Percentiles rank a stretch among this genome's conserved stretches.
Conservation (phyloP, 768 basidiomycete genomes). For the Pulveroboletus ravenelii region DNA sequence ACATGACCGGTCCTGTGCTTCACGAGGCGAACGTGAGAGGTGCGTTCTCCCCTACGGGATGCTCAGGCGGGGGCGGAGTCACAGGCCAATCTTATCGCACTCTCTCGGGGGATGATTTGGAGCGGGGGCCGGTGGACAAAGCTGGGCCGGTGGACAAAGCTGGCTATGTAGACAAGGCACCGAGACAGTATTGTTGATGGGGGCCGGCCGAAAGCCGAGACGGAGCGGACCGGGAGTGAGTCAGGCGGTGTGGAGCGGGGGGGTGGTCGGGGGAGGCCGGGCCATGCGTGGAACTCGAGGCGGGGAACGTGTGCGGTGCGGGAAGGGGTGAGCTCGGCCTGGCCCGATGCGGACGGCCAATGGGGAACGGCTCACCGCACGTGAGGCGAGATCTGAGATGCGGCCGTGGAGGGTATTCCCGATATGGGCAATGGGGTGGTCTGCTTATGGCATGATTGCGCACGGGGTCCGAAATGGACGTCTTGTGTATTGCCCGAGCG, state of each 20-base stretch:
- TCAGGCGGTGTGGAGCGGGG: conserved; percentile 9
- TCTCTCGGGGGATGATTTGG: conserved; percentile 12
- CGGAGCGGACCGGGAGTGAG: not conserved
- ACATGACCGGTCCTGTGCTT: no score
- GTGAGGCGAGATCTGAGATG: conserved; percentile 31
- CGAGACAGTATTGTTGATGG: conserved; percentile 13
- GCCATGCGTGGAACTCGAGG: conserved; percentile 29
- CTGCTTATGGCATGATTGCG: conserved; percentile 29
- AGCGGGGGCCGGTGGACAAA: conserved; percentile 5
- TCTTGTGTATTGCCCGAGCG: conserved; percentile 20
- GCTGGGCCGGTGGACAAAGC: not conserved
- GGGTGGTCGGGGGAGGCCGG: not conserved
- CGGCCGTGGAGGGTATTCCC: conserved; percentile 6
- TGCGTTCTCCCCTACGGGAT: not conserved
- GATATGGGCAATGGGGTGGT: conserved; percentile 12
- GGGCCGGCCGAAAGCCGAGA: conserved; percentile 4
- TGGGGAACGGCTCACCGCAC: conserved; percentile 16
- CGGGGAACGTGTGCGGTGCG: conserved; percentile 24
- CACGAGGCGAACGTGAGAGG: not conserved
- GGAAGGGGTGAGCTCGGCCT: conserved; percentile 2
- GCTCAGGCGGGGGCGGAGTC: no score
- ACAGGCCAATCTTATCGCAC: conserved; percentile 26
- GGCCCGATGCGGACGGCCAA: conserved; percentile 8
- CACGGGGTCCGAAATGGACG: conserved; percentile 23
- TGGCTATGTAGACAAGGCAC: conserved; percentile 4